phyloP scores from a whole-genome alignment of 2,329 filamentous ascomycete species.

The Leptosphaerulina australis region DNA sequence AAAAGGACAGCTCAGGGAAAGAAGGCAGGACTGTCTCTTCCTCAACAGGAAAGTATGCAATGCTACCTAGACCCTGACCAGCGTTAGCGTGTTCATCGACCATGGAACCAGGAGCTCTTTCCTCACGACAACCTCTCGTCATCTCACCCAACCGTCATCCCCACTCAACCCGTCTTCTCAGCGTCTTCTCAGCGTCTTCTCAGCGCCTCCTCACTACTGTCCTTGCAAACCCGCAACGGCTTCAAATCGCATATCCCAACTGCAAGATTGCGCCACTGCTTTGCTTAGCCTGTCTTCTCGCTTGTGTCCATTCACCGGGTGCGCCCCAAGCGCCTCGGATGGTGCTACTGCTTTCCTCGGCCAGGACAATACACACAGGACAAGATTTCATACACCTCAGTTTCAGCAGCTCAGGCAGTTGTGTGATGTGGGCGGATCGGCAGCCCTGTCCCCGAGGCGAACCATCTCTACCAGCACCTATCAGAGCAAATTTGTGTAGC shows the following conservation, averaged over 20 bases:
- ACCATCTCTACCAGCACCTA: not conserved
- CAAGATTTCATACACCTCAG: slow-evolving; percentile 2
- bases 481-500: not conserved
- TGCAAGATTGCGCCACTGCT: not conserved
- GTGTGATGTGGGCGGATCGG: not conserved
- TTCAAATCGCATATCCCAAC: too few species aligned
- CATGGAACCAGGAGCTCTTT: slow-evolving; percentile 1
- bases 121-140: not conserved
- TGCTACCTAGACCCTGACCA: slow-evolving; percentile 1
- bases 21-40: not conserved
- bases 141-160: not conserved
- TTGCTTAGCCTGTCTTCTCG: not conserved
- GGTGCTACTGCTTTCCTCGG: not conserved
- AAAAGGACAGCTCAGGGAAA: slow-evolving; percentile 22
- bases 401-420: slow-evolving; percentile 1
- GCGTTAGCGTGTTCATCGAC: not conserved
- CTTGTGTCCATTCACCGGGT: not conserved
- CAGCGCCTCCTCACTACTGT: too few species aligned
- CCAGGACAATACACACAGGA: not conserved
- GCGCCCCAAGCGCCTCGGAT: slow-evolving; percentile 6
- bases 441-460: not conserved
- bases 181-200: too few species aligned
- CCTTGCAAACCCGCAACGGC: too few species aligned
- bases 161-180: too few species aligned
- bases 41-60: not conserved